phyloP scores from a whole-genome alignment of 1,284 basidiomycete genomes.

The Dichomitus squalens region DNA sequence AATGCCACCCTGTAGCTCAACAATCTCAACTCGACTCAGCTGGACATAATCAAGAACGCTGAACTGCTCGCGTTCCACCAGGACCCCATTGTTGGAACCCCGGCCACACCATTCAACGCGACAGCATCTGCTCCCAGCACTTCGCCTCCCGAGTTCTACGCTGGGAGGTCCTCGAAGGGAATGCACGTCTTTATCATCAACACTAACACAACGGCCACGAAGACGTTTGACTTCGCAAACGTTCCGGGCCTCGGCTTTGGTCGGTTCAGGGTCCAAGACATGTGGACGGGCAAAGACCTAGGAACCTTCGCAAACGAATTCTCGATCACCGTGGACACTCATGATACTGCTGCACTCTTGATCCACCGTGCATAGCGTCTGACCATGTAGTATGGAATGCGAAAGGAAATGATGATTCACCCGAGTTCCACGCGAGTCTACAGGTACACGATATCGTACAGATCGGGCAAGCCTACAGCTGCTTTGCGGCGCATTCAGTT shows the following conservation, averaged over 20 bases:
- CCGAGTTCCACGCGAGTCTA: no score
- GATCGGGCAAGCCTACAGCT: no score
- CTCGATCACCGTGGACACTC: conserved; percentile 43
- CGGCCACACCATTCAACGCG: conserved; percentile 53
- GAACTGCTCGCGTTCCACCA: conserved; percentile 70
- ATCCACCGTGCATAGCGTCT: no score
- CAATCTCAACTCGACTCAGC: conserved; percentile 44
- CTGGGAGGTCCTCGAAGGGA: conserved; percentile 49
- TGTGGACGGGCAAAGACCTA: conserved; percentile 53
- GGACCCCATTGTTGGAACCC: conserved; percentile 59
- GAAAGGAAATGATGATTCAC: no score
- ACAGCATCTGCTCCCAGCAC: background rate
- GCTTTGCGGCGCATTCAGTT: no score
- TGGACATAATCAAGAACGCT: conserved; percentile 55
- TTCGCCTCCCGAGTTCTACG: conserved; percentile 48
- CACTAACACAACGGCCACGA: conserved; percentile 41
- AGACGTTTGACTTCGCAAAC: conserved; percentile 46
- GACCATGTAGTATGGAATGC: no score
- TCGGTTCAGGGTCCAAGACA: conserved; percentile 50
- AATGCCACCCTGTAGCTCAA: conserved; percentile 47
- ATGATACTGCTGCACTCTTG: conserved; percentile 49
- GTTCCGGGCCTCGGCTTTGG: conserved; percentile 46
- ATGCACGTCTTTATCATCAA: conserved; percentile 59
- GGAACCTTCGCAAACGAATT: conserved; percentile 44
- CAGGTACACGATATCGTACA: no score